A percentile compares a stretch with the other conserved stretches of the same genome.
Evolutionary conservation across 768 basidiomycete species (phyloP).

Genomic region (Cyclocybe cylindracea): DNA sequence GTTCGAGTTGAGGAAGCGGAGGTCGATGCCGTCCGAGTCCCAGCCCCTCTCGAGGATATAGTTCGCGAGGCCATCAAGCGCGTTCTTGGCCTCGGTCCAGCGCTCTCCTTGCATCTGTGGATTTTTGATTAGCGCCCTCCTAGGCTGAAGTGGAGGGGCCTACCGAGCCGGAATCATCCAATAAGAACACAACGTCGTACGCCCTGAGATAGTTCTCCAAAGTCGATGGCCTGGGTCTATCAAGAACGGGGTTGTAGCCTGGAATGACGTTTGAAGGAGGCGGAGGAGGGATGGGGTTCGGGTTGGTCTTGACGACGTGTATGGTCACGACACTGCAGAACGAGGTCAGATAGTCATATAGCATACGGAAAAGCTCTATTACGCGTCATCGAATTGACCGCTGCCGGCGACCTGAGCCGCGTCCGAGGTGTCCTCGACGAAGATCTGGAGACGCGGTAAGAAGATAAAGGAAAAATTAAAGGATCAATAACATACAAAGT

Average conservation of each 20-base stretch:
- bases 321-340: not conserved
- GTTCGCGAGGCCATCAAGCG: not conserved
- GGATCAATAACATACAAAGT: not conserved
- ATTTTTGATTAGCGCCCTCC: not conserved
- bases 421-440: not conserved
- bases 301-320: conserved; percentile 2
- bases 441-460: not conserved
- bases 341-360: no score
- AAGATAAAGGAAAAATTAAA: not conserved
- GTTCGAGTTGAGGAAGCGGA: not conserved
- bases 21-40: not conserved
- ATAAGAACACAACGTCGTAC: no score
- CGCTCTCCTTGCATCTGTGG: not conserved
- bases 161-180: no score
- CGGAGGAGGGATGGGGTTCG: conserved; percentile 14
- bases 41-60: not conserved
- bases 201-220: conserved; percentile 11
- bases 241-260: conserved; percentile 15
- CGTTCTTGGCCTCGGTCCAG: not conserved
- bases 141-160: no score
- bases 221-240: conserved; percentile 11
- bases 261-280: conserved; percentile 6
- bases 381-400: no score
- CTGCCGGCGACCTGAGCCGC: no score
- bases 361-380: no score